Evolutionary conservation across 2,329 filamentous ascomycete genomes (phyloP).

Genomic region (Aspergillus phoenicis): DNA sequence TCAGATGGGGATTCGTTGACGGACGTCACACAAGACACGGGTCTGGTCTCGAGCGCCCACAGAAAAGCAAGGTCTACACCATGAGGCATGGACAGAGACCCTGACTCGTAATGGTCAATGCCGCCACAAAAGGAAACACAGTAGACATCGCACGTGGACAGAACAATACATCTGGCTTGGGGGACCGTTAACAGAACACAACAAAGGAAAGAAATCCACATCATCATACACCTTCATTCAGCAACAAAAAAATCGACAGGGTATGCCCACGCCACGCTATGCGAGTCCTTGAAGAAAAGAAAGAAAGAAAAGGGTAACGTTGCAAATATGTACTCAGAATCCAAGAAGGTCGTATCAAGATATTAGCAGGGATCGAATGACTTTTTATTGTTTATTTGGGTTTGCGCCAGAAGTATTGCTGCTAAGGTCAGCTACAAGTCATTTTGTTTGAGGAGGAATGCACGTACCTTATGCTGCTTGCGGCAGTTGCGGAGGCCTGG

Average conservation of each 20-base stretch:
- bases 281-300: conserved; percentile 32
- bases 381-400: conserved; percentile 49
- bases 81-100: not conserved
- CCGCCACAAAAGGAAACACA: conserved; percentile 3
- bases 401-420: conserved; percentile 75
- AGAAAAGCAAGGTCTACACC: conserved; percentile 11
- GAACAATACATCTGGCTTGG: conserved; percentile 11
- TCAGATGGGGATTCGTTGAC: conserved; percentile 3
- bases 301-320: conserved; percentile 21
- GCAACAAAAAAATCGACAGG: conserved; percentile 33
- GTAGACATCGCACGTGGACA: conserved; percentile 14
- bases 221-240: conserved; percentile 29
- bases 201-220: conserved; percentile 17
- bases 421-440: conserved; percentile 24
- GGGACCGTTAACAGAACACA: conserved; percentile 12
- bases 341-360: conserved; percentile 11
- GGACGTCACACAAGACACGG: conserved; percentile 10
- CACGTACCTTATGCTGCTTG: conserved; percentile 91
- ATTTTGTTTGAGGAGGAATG: not conserved
- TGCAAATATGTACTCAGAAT: conserved; percentile 41
- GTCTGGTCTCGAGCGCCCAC: not conserved
- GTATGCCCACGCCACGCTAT: conserved; percentile 49
- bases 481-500: conserved; percentile 85
- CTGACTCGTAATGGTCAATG: not conserved
- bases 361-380: conserved; percentile 12